Base-by-base conservation (phyloP, 164 flowering plant species). In the Tetrastigma voinierianum region DNA sequence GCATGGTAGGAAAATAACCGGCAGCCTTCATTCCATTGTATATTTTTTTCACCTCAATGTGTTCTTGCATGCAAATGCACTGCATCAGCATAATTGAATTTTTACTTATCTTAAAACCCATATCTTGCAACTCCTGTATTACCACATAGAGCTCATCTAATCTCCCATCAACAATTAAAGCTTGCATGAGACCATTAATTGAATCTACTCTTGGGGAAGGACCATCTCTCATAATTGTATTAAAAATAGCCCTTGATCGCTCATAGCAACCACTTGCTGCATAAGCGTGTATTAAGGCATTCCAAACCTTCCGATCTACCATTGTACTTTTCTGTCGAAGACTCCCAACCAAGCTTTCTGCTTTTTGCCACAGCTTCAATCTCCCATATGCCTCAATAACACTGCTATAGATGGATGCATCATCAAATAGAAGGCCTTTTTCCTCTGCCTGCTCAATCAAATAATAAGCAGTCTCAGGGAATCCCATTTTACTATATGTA, bases 11-110 rank as follows among this genome's bases (percentile, higher is more conserved):
- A 66, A 92, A 76, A 81, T 89, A 90, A 48, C 98, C 99, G 16
- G 97, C 91, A 72, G 98, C 96, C 70, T 83, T 96, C 99, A 96
- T 92, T 21, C 99, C 96, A 71, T 80, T 76, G 68, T 96, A 92
- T 79, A 96, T 82, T 72, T 92, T 96, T 81, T 89, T 90, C 25
- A 90, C 96, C 83, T 96, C 99, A 81, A 89, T 65, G 92, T 74
- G 68, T 90, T 81, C 10, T 86, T 1, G 82, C 83, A 62, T 76
- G 86, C 92, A 78, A 92, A 96, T 59, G 99, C 97, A 70, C 90
- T 94, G 90, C 90, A 92, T 90, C 79, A 96, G 81, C 43, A 90
- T 72, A 65, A 92, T 88, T 17, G 97, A 78, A 78, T 91, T 89
- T 76, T 89, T 92, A 78, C 97, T 88, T 67, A 96, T 88, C 61